These are phyloP conservation scores for Aristolochia californica DNA, from an alignment of 164 flowering plant species.

Conservation along the genomic window DNA sequence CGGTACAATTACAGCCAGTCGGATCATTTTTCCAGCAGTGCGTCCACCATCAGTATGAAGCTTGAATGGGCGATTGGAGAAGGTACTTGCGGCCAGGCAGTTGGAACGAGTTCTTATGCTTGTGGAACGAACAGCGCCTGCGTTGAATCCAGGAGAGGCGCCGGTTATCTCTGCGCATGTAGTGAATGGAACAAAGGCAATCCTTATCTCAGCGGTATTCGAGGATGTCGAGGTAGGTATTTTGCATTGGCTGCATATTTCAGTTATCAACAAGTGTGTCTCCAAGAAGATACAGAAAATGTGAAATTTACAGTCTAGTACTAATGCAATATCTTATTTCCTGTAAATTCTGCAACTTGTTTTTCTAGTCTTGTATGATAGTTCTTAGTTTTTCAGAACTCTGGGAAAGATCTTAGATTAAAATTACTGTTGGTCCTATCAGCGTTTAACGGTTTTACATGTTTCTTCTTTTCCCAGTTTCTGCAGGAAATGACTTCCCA, in stretches of 20 bases:
- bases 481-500: not conserved
- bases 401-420: too few species aligned
- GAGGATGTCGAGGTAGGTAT: not conserved
- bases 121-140: conserved; percentile 1
- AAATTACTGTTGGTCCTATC: too few species aligned
- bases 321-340: too few species aligned
- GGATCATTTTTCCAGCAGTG: not conserved
- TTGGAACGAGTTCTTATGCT: not conserved
- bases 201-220: conserved; percentile 1
- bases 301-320: too few species aligned
- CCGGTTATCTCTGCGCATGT: not conserved
- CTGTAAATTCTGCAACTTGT: not conserved
- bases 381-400: too few species aligned
- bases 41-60: not conserved
- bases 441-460: too few species aligned
- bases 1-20: not conserved
- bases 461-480: too few species aligned
- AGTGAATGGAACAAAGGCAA: not conserved
- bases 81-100: not conserved
- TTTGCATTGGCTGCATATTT: too few species aligned
- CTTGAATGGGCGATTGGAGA: conserved; percentile 1
- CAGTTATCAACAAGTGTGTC: too few species aligned
- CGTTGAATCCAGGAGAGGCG: not conserved
- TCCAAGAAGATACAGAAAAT: too few species aligned
- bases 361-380: too few species aligned